These are phyloP conservation scores for Coemansia sp. DNA, from an alignment of 192 early-diverging fungal species.

Conservation along the genomic window DNA sequence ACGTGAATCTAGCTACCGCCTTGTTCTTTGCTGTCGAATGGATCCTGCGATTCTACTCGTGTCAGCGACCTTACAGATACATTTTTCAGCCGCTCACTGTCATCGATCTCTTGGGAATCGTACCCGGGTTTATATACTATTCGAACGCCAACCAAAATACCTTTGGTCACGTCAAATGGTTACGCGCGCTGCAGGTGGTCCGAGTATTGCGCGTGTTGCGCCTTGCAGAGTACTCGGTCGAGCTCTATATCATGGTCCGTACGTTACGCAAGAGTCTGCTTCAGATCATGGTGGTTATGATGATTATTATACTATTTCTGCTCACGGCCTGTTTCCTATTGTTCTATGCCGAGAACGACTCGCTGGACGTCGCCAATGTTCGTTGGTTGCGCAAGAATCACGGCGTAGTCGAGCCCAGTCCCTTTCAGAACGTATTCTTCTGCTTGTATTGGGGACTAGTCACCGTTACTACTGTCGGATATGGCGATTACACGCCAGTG, in stretches of 20 bases:
- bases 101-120: constrained; percentile 40
- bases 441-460: constrained; percentile 60
- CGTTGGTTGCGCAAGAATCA: constrained; percentile 52
- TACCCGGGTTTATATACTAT: constrained; percentile 39
- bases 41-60: constrained; percentile 47
- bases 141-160: constrained; percentile 2
- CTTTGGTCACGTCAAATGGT: constrained; percentile 43
- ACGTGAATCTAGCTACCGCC: constrained; percentile 42
- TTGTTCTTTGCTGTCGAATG: constrained; percentile 48
- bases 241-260: constrained; percentile 51
- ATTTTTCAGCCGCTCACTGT: constrained; percentile 43
- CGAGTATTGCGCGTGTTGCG: constrained; percentile 49
- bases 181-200: constrained; percentile 47
- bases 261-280: constrained; percentile 41
- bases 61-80: constrained; percentile 16
- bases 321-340: constrained; percentile 45
- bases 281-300: constrained; percentile 51
- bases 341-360: constrained; percentile 53
- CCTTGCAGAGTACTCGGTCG: constrained; percentile 47
- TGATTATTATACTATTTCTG: constrained; percentile 34
- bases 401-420: constrained; percentile 46
- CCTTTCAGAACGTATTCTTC: constrained; percentile 59
- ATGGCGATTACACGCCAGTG: constrained; percentile 59
- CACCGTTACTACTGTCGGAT: constrained; percentile 61
- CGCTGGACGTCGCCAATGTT: constrained; percentile 24